A percentile compares a stretch with the other conserved stretches of the same genome.
These are phyloP conservation scores for Leccinum pachyderme DNA, from an alignment of 1,284 basidiomycete species.

Conservation along the genomic window DNA sequence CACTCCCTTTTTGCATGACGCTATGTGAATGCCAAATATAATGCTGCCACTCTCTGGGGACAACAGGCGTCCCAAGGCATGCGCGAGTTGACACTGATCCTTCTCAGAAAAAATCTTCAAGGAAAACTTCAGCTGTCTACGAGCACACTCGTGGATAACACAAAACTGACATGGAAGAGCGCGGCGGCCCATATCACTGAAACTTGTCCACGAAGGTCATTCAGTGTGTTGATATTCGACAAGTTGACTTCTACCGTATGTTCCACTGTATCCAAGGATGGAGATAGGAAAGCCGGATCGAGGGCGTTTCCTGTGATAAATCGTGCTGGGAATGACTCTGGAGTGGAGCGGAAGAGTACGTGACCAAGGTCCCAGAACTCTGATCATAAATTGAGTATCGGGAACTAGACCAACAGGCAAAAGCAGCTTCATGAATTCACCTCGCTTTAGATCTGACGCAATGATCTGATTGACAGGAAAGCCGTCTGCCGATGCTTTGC, in stretches of 20 bases:
- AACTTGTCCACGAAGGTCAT: slow-evolving; percentile 36
- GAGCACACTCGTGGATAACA: slow-evolving; percentile 5
- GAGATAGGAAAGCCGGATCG: slow-evolving; percentile 22
- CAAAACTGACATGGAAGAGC: slow-evolving; percentile 40
- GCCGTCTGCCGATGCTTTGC: slow-evolving; percentile 19
- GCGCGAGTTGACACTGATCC: slow-evolving; percentile 36
- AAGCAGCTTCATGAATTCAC: slow-evolving; percentile 7
- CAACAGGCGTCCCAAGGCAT: slow-evolving; percentile 35
- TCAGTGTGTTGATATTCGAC: slow-evolving; percentile 31
- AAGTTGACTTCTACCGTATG: slow-evolving; percentile 20
- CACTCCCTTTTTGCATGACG: slow-evolving; percentile 6
- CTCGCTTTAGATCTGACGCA: slow-evolving; percentile 21
- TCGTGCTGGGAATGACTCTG: slow-evolving; percentile 31
- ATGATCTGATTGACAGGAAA: slow-evolving; percentile 23
- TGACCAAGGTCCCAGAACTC: slow-evolving; percentile 37
- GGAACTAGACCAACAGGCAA: neutral
- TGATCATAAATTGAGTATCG: slow-evolving; percentile 5
- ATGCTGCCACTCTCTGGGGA: slow-evolving; percentile 38
- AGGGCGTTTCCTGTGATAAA: slow-evolving; percentile 36
- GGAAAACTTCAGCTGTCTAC: neutral
- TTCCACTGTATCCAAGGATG: neutral
- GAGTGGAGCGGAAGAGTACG: slow-evolving; percentile 32
- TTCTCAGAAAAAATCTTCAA: slow-evolving; percentile 39
- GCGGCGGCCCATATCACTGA: slow-evolving; percentile 39
- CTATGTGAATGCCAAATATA: slow-evolving; percentile 37